Percentiles rank a stretch among this genome's conserved stretches.
These are phyloP conservation scores for Cytospora leucostoma DNA, from an alignment of 2,329 filamentous ascomycete genomes.

Conservation along the genomic window DNA sequence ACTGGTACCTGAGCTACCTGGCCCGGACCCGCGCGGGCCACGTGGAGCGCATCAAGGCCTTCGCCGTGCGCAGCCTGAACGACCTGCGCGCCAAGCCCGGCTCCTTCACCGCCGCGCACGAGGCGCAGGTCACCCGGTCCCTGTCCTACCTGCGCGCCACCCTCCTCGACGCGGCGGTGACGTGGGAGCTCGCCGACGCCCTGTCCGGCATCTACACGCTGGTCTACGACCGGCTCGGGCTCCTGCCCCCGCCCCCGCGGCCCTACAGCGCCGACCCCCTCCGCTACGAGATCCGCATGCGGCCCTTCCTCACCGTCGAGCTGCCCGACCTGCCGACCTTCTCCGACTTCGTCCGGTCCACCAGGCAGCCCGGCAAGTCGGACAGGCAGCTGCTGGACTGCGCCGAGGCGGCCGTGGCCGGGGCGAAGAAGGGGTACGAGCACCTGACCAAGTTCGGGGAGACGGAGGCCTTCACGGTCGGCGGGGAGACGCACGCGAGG, in stretches of 20 bases:
- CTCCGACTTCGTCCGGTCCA: constrained; percentile 57
- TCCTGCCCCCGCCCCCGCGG: constrained; percentile 53
- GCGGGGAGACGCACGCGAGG: constrained; percentile 56
- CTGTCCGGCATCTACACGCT: constrained; percentile 66
- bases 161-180: constrained; percentile 66
- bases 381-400: constrained; percentile 46
- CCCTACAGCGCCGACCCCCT: constrained; percentile 69
- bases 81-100: constrained; percentile 34
- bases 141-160: constrained; percentile 60
- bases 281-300: constrained; percentile 84
- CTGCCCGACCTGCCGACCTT: constrained; percentile 68
- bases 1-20: constrained; percentile 82
- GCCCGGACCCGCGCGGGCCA: constrained; percentile 68
- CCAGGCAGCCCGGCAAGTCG: constrained; percentile 42
- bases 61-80: constrained; percentile 50
- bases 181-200: constrained; percentile 56
- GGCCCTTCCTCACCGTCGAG: constrained; percentile 71
- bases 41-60: constrained; percentile 71
- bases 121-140: constrained; percentile 50
- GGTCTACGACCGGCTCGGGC: constrained; percentile 55
- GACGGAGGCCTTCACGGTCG: constrained; percentile 52
- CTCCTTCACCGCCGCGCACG: constrained; percentile 37
- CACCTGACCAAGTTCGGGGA: constrained; percentile 53
- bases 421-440: constrained; percentile 59
- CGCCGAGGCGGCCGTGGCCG: constrained; percentile 48